These are phyloP conservation scores for Lentinula sp. DNA, from an alignment of 768 basidiomycete genomes.

Conservation along the genomic window DNA sequence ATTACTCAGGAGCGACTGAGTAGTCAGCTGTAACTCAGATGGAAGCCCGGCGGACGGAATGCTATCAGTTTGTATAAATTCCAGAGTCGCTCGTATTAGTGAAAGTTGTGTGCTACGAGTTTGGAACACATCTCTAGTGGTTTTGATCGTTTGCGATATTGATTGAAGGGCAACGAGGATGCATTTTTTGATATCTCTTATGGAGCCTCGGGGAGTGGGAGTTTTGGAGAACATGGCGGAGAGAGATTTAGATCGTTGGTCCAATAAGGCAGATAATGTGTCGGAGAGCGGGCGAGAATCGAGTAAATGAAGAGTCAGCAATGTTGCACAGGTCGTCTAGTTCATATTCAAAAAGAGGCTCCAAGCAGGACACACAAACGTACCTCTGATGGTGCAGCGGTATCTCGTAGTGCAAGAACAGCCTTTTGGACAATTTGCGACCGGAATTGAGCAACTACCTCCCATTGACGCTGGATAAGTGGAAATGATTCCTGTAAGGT, in stretches of 20 bases:
- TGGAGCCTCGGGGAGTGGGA: slow-evolving; percentile 13
- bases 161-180: slow-evolving; percentile 46
- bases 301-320: slow-evolving; percentile 82
- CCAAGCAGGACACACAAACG: slow-evolving; percentile 10
- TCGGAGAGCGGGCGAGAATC: slow-evolving; percentile 79
- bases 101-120: slow-evolving; percentile 28
- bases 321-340: slow-evolving; percentile 70
- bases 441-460: slow-evolving; percentile 79
- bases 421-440: slow-evolving; percentile 86
- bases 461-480: slow-evolving; percentile 90
- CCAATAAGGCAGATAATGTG: slow-evolving; percentile 61
- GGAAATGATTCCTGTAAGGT: slow-evolving; percentile 72
- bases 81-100: slow-evolving; percentile 51
- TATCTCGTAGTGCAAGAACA: slow-evolving; percentile 71
- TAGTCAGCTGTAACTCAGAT: slow-evolving; percentile 54
- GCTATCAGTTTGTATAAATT: slow-evolving; percentile 54
- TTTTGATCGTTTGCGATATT: slow-evolving; percentile 52
- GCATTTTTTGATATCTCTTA: slow-evolving; percentile 49
- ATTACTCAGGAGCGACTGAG: slow-evolving; percentile 56
- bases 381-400: slow-evolving; percentile 47
- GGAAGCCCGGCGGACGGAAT: slow-evolving; percentile 29
- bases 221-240: slow-evolving; percentile 34
- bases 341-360: no score
- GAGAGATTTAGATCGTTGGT: slow-evolving; percentile 62
- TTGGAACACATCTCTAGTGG: slow-evolving; percentile 54